Base-by-base conservation (phyloP, 805 yeast genomes). In the Cyberlindnera nakhonratchasimensis region DNA sequence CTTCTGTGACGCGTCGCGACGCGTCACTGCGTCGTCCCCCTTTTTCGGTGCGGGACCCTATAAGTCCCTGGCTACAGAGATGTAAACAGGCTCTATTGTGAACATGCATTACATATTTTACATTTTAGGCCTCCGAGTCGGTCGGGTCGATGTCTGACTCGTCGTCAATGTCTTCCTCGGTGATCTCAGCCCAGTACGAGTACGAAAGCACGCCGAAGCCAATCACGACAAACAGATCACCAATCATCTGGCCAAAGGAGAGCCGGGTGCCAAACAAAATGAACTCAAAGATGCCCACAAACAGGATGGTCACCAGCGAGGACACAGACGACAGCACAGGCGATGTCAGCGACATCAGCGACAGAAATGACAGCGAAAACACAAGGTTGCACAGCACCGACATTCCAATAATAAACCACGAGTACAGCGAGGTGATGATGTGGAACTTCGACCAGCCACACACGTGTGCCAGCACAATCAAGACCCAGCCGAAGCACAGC, bases 231-330 rank as follows among this genome's bases (percentile, higher is more conserved):
- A 86, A 59, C 4, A 76, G 34, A 43, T 90, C 88, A 7, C 96
- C 96, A 3, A 75, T 2, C 22, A 85, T 48, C 43, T 87, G 93
- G 22, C 71, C 74, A 2, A 57, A 29, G 13, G 78, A 70, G 40
- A 87, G 66, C 2, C 61, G 67, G 19, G 77, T 74, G 5, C 81
- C 85, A 63, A 83, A 84, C 9, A 83, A 52, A 0, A 73, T 40
- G 81, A 84, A 85, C 57, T 87, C 96, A 17, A 79, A 79, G 1
- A 85, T 38, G 0, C 96, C 95, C 33, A 88, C 93, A 40, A 87
- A 61, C 48, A 87, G 72, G 17, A 89, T 88, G 0, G 96, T 86
- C 37, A 87, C 70, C 44, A 87, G 65, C 0, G 88, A 76, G 25
- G 82, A 72, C 7, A 75, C 79, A 0, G 86, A 77, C 2, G 93